Conservation (phyloP, 192 early-diverging fungal genomes). For the Radiomyces spectabilis region DNA sequence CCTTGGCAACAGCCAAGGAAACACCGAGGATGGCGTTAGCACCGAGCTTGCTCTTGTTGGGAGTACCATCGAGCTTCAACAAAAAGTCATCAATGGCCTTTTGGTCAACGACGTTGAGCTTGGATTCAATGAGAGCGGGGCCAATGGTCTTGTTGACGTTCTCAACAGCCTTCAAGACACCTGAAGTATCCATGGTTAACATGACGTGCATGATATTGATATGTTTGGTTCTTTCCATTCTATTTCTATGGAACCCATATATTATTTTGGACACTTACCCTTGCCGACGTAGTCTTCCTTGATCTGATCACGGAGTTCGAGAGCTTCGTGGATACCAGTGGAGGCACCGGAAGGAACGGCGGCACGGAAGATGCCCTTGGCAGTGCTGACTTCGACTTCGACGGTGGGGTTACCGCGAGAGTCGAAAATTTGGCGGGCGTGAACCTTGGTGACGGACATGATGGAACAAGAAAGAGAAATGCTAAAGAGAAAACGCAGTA, state of each 20-base stretch:
- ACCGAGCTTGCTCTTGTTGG: slow-evolving; percentile 93
- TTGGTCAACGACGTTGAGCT: slow-evolving; percentile 83
- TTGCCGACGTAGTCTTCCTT: slow-evolving; percentile 88
- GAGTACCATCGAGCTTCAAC: slow-evolving; percentile 86
- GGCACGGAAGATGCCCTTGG: slow-evolving; percentile 91
- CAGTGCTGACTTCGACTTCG: slow-evolving; percentile 95
- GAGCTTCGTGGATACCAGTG: slow-evolving; percentile 97
- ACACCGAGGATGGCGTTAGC: slow-evolving; percentile 99
- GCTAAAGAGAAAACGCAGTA: slow-evolving; percentile 2
- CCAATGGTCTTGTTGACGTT: slow-evolving; percentile 90
- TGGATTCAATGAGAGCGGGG: slow-evolving; percentile 72
- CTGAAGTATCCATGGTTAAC: too few relatives aligned
- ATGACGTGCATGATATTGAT: background rate
- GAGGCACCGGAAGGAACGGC: slow-evolving; percentile 98
- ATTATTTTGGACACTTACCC: slow-evolving; percentile 45
- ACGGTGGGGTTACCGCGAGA: slow-evolving; percentile 99
- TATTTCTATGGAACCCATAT: background rate
- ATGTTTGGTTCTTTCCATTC: background rate
- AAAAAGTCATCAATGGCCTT: slow-evolving; percentile 86
- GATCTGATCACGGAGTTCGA: slow-evolving; percentile 93
- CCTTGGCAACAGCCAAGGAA: slow-evolving; percentile 91
- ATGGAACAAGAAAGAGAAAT: background rate
- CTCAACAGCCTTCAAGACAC: slow-evolving; percentile 82
- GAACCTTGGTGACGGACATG: slow-evolving; percentile 68
- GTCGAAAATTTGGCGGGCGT: slow-evolving; percentile 98